These are phyloP conservation scores for Paracorniculantispora psalliotae DNA, from an alignment of 2,329 filamentous ascomycete genomes.

Conservation along the genomic window DNA sequence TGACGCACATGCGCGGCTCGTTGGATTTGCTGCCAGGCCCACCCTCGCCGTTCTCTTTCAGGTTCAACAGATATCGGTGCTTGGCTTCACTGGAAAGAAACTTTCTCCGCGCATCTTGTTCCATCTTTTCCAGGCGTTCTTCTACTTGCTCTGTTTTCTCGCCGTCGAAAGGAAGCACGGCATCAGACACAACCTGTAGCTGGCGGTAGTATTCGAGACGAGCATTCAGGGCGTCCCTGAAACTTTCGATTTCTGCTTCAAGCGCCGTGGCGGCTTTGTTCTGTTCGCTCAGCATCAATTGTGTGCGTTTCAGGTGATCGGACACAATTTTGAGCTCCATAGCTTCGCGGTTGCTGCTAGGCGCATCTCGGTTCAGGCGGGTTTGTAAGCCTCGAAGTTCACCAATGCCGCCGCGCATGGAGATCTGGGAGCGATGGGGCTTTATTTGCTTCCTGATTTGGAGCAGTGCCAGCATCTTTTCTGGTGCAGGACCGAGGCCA, in stretches of 20 bases:
- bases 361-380: constrained; percentile 36
- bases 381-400: constrained; percentile 64
- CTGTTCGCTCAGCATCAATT: constrained; percentile 48
- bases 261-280: constrained; percentile 42
- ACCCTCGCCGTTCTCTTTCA: constrained; percentile 46
- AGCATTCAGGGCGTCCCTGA: constrained; percentile 75
- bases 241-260: constrained; percentile 69
- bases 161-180: constrained; percentile 69
- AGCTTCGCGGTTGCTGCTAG: constrained; percentile 47
- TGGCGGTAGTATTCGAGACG: constrained; percentile 88
- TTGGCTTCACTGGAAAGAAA: constrained; percentile 65
- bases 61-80: constrained; percentile 62
- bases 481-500: constrained; percentile 66
- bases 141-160: constrained; percentile 48
- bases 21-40: constrained; percentile 45
- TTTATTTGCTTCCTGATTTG: constrained; percentile 42
- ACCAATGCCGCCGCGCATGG: constrained; percentile 64
- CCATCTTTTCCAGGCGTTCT: constrained; percentile 24
- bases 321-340: constrained; percentile 63
- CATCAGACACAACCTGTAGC: constrained; percentile 86
- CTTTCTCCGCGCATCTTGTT: constrained; percentile 46
- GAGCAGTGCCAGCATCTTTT: constrained; percentile 52
- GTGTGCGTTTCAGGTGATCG: constrained; percentile 56
- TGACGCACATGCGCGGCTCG: constrained; percentile 70
- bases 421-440: constrained; percentile 48